phyloP scores from a whole-genome alignment of 1,139 yeast species.

The Kodamaea fungicola region DNA sequence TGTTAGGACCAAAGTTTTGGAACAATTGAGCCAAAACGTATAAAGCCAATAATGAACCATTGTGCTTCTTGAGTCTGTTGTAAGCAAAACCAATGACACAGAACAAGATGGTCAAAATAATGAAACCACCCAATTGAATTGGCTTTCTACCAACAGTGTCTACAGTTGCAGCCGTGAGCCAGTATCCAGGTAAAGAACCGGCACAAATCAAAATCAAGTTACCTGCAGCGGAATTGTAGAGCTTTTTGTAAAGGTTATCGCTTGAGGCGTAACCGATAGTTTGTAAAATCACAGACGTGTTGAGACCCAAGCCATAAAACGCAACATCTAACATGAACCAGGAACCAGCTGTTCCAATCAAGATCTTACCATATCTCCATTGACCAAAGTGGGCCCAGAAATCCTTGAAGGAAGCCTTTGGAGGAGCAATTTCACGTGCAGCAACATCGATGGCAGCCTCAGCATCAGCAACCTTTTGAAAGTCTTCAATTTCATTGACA shows the following conservation, averaged over 20 bases:
- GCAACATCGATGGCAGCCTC: constrained; percentile 51
- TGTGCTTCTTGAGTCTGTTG: constrained; percentile 47
- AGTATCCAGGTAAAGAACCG: constrained; percentile 89
- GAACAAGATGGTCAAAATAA: constrained; percentile 63
- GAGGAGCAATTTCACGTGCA: constrained; percentile 45
- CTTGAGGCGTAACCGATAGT: constrained; percentile 69
- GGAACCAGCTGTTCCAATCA: constrained; percentile 92
- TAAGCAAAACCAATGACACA: constrained; percentile 78
- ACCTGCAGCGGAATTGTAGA: constrained; percentile 81
- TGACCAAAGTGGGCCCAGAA: constrained; percentile 71
- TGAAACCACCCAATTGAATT: constrained; percentile 71
- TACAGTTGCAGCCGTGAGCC: constrained; percentile 73
- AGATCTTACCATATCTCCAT: constrained; percentile 84
- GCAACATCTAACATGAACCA: constrained; percentile 98
- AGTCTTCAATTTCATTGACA: constrained; percentile 55
- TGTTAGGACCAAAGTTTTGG: constrained; percentile 92
- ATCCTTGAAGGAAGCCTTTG: constrained; percentile 58
- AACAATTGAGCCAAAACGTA: constrained; percentile 79
- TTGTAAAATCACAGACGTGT: constrained; percentile 75
- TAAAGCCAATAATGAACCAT: constrained; percentile 66
- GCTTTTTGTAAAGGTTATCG: constrained; percentile 56
- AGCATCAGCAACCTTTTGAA: constrained; percentile 55
- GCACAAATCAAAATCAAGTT: constrained; percentile 87
- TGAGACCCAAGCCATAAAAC: constrained; percentile 83
- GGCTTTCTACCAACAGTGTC: constrained; percentile 82